Base-by-base conservation (phyloP, 805 yeast species). In the Zygosaccharomyces rouxii region DNA sequence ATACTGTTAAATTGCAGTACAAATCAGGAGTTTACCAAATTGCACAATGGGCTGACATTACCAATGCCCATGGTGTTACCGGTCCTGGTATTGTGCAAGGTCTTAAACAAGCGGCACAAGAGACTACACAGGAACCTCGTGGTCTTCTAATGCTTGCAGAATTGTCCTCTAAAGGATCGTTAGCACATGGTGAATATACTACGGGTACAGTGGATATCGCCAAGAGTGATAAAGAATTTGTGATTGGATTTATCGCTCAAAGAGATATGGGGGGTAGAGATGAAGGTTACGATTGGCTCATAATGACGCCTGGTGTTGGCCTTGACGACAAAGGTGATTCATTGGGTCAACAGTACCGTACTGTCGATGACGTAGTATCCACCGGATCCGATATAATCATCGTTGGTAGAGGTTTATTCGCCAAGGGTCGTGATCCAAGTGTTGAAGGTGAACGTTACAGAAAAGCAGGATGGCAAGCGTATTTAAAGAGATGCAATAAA, bases 221-320 rank as follows among this genome's bases (percentile, higher is more conserved):
- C 11, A 85, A 86, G 63, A 67, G 81, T 23, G 96, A 92, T 70
- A 83, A 79, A 60, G 89, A 84, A 51, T 94, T 94, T 71, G 96
- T 89, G 26, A 84, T 94, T 70, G 99, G 99, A 0, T 94, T 92
- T 67, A 94, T 94, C 70, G 97, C 99, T 0, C 97, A 89, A 66
- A 78, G 79, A 62, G 83, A 83, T 50, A 86, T 90, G 87, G 89
- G 89, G 25, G 90, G 89, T 13, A 75, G 77, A 38, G 83, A 78
- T 2, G 94, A 83, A 59, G 94, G 92, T 1, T 90, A 86, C 60
- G 99, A 94, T 70, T 94, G 97, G 97, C 70, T 94, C 35, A 80
- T 90, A 50, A 84, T 94, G 94, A 92, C 99, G 0, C 99, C 99
- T 0, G 99, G 99, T 53, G 99, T 94, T 35, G 98, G 98, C 2